Evolutionary conservation across 768 basidiomycete genomes (phyloP).

Genomic region (Cubamyces sp.): DNA sequence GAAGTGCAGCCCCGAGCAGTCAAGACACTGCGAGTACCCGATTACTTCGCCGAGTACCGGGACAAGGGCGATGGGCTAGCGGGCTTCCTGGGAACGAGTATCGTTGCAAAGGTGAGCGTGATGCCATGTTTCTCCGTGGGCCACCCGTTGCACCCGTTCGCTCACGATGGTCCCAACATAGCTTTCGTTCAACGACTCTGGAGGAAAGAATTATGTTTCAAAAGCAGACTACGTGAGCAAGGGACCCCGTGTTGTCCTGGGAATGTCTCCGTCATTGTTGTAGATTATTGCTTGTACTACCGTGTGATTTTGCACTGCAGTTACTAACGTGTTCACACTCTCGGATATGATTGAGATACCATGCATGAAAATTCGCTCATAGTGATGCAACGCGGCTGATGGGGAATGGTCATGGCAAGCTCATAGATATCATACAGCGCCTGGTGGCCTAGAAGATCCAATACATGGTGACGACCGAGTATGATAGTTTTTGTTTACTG

Average conservation of each 20-base stretch:
- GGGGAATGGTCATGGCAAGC: slow-evolving; percentile 12
- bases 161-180: slow-evolving; percentile 33
- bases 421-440: slow-evolving; percentile 27
- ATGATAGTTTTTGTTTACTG: slow-evolving; percentile 46
- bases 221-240: slow-evolving; percentile 76
- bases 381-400: background rate
- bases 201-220: slow-evolving; percentile 71
- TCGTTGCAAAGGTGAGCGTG: slow-evolving; percentile 75
- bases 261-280: slow-evolving; percentile 74
- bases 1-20: slow-evolving; percentile 74
- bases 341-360: background rate
- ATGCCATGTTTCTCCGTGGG: slow-evolving; percentile 6
- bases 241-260: slow-evolving; percentile 77
- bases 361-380: background rate
- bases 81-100: slow-evolving; percentile 80
- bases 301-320: background rate
- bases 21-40: slow-evolving; percentile 71
- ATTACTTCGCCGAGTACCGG: slow-evolving; percentile 90
- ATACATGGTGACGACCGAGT: slow-evolving; percentile 26
- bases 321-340: background rate
- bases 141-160: background rate
- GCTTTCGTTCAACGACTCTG: slow-evolving; percentile 76
- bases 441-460: slow-evolving; percentile 20
- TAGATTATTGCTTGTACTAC: slow-evolving; percentile 38
- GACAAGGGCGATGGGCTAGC: slow-evolving; percentile 83